These are phyloP conservation scores for Quercus cerris DNA, from an alignment of 306 rosid species.

Conservation along the genomic window DNA sequence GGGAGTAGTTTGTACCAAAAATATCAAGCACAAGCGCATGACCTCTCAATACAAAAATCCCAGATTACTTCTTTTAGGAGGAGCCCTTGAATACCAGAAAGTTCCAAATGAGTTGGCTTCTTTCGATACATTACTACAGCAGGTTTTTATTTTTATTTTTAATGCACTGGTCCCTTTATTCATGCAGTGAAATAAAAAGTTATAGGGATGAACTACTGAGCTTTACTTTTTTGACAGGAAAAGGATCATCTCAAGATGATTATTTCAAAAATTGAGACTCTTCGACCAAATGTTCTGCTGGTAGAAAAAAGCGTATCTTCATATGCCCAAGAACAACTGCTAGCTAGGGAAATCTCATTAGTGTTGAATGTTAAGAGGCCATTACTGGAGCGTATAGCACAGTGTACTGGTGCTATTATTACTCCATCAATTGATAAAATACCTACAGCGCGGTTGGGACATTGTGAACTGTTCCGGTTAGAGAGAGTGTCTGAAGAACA, in stretches of 20 bases:
- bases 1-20: slow-evolving; percentile 95
- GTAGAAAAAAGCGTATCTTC: slow-evolving; percentile 94
- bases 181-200: slow-evolving; percentile 1
- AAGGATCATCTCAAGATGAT: slow-evolving; percentile 78
- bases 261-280: slow-evolving; percentile 84
- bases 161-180: slow-evolving; percentile 1
- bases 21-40: slow-evolving; percentile 98
- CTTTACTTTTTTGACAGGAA: slow-evolving; percentile 59
- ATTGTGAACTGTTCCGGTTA: slow-evolving; percentile 89
- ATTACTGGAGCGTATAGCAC: slow-evolving; percentile 83
- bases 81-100: slow-evolving; percentile 92
- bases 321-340: slow-evolving; percentile 70
- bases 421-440: slow-evolving; percentile 74
- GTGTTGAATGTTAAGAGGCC: slow-evolving; percentile 95
- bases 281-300: slow-evolving; percentile 86
- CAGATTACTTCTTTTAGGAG: slow-evolving; percentile 72
- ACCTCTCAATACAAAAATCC: slow-evolving; percentile 85
- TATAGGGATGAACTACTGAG: slow-evolving; percentile 8
- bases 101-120: slow-evolving; percentile 89
- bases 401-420: slow-evolving; percentile 81
- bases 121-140: slow-evolving; percentile 76
- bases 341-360: slow-evolving; percentile 88
- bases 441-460: slow-evolving; percentile 66
- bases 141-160: slow-evolving; percentile 52
- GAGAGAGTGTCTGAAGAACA: slow-evolving; percentile 70